A percentile compares a stretch with the other conserved stretches of the same genome.
phyloP scores from a whole-genome alignment of 352 stramenopile genomes.

The Bremia lactucae region DNA sequence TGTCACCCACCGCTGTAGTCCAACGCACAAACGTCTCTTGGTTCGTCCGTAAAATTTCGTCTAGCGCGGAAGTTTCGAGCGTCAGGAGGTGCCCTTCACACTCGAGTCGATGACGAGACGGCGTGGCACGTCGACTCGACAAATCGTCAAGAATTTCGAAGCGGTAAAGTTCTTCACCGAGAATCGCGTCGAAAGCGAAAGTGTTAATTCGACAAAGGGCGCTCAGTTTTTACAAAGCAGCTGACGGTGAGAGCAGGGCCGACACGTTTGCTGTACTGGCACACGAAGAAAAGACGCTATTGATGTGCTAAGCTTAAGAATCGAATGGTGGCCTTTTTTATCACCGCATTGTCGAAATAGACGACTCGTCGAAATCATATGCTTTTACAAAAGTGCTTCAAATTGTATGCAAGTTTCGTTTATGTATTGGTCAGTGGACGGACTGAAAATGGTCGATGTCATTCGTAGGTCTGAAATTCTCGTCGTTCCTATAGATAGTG shows the following conservation, averaged over 20 bases:
- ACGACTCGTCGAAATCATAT: no score
- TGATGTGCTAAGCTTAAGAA: no score
- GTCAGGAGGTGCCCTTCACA: conserved; percentile 3
- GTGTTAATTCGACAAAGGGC: conserved; percentile 12
- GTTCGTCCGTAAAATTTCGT: conserved; percentile 12
- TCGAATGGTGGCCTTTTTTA: no score
- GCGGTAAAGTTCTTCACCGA: conserved; percentile 15
- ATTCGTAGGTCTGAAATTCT: no score
- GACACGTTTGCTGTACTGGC: no score
- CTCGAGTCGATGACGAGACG: conserved; percentile 10
- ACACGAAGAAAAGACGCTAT: no score
- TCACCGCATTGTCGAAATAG: no score
- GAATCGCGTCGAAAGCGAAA: conserved; percentile 3
- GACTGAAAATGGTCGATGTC: no score
- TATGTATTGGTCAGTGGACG: no score
- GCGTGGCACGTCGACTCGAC: conserved; percentile 1
- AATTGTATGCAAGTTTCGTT: no score
- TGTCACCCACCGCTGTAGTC: conserved; percentile 23
- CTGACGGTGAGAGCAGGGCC: conserved; percentile 17
- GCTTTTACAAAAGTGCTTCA: no score
- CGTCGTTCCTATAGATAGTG: no score
- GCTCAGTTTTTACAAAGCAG: conserved; percentile 14
- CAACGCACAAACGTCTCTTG: conserved; percentile 24
- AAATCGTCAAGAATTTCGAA: conserved; percentile 6
- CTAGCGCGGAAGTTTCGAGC: conserved; percentile 15